These are phyloP conservation scores for Pythium dissotocum DNA, from an alignment of 352 stramenopile genomes.

Conservation along the genomic window DNA sequence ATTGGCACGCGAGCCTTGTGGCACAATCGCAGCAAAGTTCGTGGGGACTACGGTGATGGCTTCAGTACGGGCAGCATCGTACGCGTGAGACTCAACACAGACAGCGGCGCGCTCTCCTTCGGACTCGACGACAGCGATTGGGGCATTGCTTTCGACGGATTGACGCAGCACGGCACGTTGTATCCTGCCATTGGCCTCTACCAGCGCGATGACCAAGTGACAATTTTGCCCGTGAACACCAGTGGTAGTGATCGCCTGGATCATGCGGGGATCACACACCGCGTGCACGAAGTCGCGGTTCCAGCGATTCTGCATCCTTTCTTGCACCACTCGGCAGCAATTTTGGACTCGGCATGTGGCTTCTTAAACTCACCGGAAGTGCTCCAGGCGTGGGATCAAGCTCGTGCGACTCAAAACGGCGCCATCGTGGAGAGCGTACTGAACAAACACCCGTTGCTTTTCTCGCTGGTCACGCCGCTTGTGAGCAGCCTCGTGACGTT, in stretches of 20 bases:
- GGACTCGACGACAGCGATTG: conserved; percentile 86
- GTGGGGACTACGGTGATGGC: conserved; percentile 85
- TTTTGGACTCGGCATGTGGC: conserved; percentile 53
- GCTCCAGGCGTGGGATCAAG: conserved; percentile 7
- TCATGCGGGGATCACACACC: conserved; percentile 27
- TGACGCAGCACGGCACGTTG: conserved; percentile 86
- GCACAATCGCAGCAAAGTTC: conserved; percentile 89
- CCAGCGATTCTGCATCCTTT: conserved; percentile 78
- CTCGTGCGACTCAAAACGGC: not conserved
- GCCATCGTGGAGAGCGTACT: conserved; percentile 24
- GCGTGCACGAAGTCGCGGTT: conserved; percentile 45
- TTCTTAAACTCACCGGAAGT: conserved; percentile 43
- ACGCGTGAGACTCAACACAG: conserved; percentile 81
- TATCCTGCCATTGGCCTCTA: conserved; percentile 89
- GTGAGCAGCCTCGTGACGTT: conserved; percentile 65
- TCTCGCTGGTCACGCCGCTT: conserved; percentile 63
- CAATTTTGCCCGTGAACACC: conserved; percentile 69
- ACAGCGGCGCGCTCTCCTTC: conserved; percentile 86
- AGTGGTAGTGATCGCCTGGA: conserved; percentile 34
- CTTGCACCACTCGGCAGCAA: conserved; percentile 60
- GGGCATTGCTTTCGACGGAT: conserved; percentile 87
- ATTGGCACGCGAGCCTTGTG: conserved; percentile 88
- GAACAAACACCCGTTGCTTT: conserved; percentile 50
- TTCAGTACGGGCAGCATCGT: conserved; percentile 88
- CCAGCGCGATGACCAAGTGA: conserved; percentile 88